Percentiles rank a stretch among this genome's conserved stretches.
Conservation (phyloP, 2,329 filamentous ascomycete species). For the Chaetomiaceae sp. region DNA sequence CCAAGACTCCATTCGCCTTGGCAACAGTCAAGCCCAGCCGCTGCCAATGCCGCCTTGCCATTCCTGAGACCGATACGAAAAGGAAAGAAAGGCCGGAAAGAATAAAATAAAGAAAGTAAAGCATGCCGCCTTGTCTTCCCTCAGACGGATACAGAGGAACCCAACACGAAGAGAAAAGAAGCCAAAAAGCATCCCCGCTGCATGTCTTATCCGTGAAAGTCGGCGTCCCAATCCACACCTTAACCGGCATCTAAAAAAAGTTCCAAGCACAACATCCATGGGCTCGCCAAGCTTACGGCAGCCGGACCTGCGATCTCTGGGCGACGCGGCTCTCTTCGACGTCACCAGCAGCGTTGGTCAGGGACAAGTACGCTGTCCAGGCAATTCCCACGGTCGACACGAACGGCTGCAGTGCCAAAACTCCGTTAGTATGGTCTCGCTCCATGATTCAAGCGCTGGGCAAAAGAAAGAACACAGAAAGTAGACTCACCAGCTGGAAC, state of each 20-base stretch:
- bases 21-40: not conserved
- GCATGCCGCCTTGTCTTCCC: too few relatives aligned
- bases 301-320: conserved; percentile 31
- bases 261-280: too few relatives aligned
- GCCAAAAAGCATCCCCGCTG: too few relatives aligned
- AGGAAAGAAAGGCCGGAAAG: not conserved
- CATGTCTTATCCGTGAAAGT: too few relatives aligned
- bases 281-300: too few relatives aligned
- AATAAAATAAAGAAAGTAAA: too few relatives aligned
- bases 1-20: conserved; percentile 10
- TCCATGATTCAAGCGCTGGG: too few relatives aligned
- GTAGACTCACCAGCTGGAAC: conserved; percentile 78
- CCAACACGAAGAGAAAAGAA: too few relatives aligned
- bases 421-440: conserved; percentile 12
- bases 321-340: conserved; percentile 31
- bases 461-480: not conserved
- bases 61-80: not conserved
- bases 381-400: conserved; percentile 93
- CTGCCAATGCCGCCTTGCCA: not conserved
- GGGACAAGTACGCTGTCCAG: conserved; percentile 93
- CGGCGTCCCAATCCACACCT: too few relatives aligned
- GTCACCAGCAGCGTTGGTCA: conserved; percentile 82
- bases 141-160: too few relatives aligned
- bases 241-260: too few relatives aligned
- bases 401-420: conserved; percentile 61